Conservation (phyloP, 2,329 filamentous ascomycete species). For the Aureobasidium sp. region DNA sequence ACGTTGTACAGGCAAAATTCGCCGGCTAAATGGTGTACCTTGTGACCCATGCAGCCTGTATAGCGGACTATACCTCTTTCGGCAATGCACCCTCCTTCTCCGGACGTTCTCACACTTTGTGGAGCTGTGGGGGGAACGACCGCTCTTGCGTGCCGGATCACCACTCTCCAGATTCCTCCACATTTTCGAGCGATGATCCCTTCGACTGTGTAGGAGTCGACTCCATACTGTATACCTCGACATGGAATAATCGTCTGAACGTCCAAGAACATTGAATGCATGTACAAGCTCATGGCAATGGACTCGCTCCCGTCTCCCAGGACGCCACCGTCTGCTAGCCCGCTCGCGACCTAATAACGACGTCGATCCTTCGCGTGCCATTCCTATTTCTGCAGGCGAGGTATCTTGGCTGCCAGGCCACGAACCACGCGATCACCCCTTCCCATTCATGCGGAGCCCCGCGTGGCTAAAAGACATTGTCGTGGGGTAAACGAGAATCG, state of each 20-base stretch:
- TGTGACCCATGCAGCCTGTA: conserved; percentile 6
- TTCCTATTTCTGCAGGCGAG: conserved; percentile 1
- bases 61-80: not conserved
- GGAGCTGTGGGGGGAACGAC: not conserved
- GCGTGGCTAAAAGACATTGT: conserved; percentile 6
- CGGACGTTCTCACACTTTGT: conserved; percentile 4
- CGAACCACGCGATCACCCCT: conserved; percentile 12
- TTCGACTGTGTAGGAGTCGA: not conserved
- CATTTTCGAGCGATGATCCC: conserved; percentile 3
- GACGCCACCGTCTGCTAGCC: conserved; percentile 4
- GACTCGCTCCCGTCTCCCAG: not conserved
- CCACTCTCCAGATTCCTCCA: conserved; percentile 5
- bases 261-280: not conserved
- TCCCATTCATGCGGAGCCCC: conserved; percentile 14
- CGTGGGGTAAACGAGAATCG: conserved; percentile 12
- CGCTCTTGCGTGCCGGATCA: not conserved
- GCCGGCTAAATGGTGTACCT: conserved; percentile 1
- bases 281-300: not conserved
- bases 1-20: conserved; percentile 8
- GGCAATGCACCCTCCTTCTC: not conserved
- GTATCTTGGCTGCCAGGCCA: conserved; percentile 1
- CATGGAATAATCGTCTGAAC: not conserved
- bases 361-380: conserved; percentile 2
- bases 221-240: not conserved
- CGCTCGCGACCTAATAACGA: conserved; percentile 6